A percentile compares a stretch with the other conserved stretches of the same genome.
Evolutionary conservation across 257 asterid genomes (phyloP).

Genomic region (Eustoma russellianum): DNA sequence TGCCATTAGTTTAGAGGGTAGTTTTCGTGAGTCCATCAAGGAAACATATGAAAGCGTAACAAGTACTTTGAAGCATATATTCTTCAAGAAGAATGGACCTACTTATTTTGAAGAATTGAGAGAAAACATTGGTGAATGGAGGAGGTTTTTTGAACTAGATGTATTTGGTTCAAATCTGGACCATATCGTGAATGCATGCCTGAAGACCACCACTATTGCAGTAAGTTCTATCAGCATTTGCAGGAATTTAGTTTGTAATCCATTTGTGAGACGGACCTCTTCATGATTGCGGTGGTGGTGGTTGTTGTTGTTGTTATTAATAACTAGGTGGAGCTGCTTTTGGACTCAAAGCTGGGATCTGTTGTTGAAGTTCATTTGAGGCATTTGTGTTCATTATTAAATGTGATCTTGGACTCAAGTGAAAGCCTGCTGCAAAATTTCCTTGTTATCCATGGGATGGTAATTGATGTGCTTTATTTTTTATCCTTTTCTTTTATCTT

Average conservation of each 20-base stretch:
- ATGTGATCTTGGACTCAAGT: slow-evolving; percentile 45
- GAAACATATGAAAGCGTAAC: slow-evolving; percentile 29
- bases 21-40: slow-evolving; percentile 33
- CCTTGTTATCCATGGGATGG: slow-evolving; percentile 58
- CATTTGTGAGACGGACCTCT: background rate
- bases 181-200: slow-evolving; percentile 36
- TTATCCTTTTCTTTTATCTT: background rate
- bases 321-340: slow-evolving; percentile 55
- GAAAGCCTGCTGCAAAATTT: slow-evolving; percentile 64
- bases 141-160: slow-evolving; percentile 43
- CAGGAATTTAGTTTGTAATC: background rate
- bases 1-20: slow-evolving; percentile 26
- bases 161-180: slow-evolving; percentile 43
- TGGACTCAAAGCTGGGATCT: slow-evolving; percentile 18
- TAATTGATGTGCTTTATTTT: slow-evolving; percentile 18
- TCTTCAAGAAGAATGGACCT: slow-evolving; percentile 28
- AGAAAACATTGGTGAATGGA: slow-evolving; percentile 50
- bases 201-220: slow-evolving; percentile 36
- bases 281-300: background rate
- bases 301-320: slow-evolving; percentile 10
- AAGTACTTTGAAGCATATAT: slow-evolving; percentile 27
- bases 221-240: slow-evolving; percentile 35
- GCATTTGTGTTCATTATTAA: slow-evolving; percentile 37
- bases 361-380: slow-evolving; percentile 35
- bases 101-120: slow-evolving; percentile 27